phyloP scores from a whole-genome alignment of 2,329 filamentous ascomycete genomes.

The Pseudogymnoascus sp. region DNA sequence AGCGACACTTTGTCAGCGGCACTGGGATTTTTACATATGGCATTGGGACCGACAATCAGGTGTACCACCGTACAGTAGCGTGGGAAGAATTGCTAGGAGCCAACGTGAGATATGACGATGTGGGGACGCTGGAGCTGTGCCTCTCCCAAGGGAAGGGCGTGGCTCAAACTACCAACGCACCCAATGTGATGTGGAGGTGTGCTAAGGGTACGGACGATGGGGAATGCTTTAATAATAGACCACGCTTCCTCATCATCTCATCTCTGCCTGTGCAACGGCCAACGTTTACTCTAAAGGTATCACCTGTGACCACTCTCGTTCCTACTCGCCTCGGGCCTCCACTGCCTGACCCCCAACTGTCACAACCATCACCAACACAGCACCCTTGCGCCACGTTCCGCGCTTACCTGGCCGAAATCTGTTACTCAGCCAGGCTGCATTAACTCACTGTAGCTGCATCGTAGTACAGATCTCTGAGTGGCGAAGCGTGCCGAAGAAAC shows the following conservation, averaged over 20 bases:
- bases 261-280: not conserved
- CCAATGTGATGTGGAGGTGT: not conserved
- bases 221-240: not conserved
- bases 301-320: slow-evolving; percentile 1
- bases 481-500: not conserved
- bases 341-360: not conserved
- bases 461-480: not conserved
- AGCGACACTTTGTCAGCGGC: too few species aligned
- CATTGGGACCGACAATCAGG: too few species aligned
- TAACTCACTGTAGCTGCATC: not conserved
- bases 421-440: not conserved
- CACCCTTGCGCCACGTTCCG: slow-evolving; percentile 1
- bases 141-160: too few species aligned
- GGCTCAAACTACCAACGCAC: too few species aligned
- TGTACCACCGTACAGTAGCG: too few species aligned
- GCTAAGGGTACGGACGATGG: not conserved
- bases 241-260: not conserved
- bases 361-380: not conserved
- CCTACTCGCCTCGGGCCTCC: not conserved
- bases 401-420: not conserved
- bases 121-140: too few species aligned
- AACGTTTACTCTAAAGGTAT: not conserved
- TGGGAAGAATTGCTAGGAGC: too few species aligned
- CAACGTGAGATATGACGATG: too few species aligned
- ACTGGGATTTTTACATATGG: too few species aligned